phyloP scores from a whole-genome alignment of 1,284 basidiomycete genomes.

The Ceratobasidium sp. region DNA sequence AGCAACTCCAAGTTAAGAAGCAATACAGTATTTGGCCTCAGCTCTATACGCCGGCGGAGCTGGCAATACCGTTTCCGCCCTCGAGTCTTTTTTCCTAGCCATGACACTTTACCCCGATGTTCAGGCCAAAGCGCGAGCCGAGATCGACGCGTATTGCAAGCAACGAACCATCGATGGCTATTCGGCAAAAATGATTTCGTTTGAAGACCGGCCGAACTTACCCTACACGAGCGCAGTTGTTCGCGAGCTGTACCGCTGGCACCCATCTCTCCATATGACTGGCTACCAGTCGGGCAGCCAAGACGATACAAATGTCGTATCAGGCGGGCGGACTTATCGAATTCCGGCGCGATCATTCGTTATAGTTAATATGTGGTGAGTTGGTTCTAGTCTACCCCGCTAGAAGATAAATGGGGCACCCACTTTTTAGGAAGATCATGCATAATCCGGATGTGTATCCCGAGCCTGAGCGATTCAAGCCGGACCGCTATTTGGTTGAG shows the following conservation, averaged over 20 bases:
- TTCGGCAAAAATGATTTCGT: background rate
- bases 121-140: conserved; percentile 27
- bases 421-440: conserved; percentile 58
- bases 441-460: conserved; percentile 93
- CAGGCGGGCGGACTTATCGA: background rate
- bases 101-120: conserved; percentile 36
- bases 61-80: conserved; percentile 26
- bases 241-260: conserved; percentile 26
- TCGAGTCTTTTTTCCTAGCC: conserved; percentile 39
- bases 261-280: conserved; percentile 7
- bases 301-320: conserved; percentile 26
- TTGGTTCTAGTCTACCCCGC: background rate
- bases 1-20: background rate
- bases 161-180: background rate
- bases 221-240: conserved; percentile 30
- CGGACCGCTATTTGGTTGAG: conserved; percentile 88
- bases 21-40: conserved; percentile 49
- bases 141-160: conserved; percentile 22
- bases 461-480: conserved; percentile 84
- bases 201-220: conserved; percentile 14
- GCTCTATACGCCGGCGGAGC: conserved; percentile 54
- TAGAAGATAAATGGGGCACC: background rate
- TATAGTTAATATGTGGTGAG: conserved; percentile 31
- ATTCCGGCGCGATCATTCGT: conserved; percentile 32
- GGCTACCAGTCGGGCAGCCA: background rate